phyloP scores from a whole-genome alignment of 1,284 basidiomycete genomes.

The Ganoderma boninense region DNA sequence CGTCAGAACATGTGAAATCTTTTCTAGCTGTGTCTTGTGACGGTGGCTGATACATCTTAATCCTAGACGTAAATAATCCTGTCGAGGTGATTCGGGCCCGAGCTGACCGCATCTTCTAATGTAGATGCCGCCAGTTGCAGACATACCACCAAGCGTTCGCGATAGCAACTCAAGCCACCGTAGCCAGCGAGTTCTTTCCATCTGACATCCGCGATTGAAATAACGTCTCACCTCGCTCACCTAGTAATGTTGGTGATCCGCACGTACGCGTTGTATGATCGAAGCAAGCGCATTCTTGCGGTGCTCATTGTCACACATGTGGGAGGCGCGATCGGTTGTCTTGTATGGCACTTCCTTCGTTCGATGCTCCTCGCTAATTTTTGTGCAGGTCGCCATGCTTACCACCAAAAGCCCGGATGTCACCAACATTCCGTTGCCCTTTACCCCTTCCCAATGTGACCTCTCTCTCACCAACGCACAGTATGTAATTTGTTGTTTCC shows the following conservation, averaged over 20 bases:
- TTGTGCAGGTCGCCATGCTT: constrained; percentile 17
- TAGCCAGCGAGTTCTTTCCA: constrained; percentile 15
- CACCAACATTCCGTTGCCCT: constrained; percentile 19
- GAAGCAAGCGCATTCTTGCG: constrained; percentile 27
- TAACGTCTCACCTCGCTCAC: not conserved
- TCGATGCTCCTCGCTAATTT: not conserved
- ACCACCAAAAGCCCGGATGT: constrained; percentile 20
- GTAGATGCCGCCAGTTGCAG: constrained; percentile 26
- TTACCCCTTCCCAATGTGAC: constrained; percentile 18
- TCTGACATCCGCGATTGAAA: not conserved
- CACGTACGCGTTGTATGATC: constrained; percentile 32
- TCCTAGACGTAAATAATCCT: not conserved
- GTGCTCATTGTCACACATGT: constrained; percentile 25
- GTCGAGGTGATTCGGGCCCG: not conserved
- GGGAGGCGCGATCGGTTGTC: constrained; percentile 21
- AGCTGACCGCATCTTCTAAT: not conserved
- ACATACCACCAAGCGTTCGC: constrained; percentile 29
- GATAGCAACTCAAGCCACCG: constrained; percentile 19
- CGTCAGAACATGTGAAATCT: constrained; percentile 19
- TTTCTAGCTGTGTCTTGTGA: not conserved
- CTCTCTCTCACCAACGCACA: constrained; percentile 24
- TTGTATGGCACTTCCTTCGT: constrained; percentile 13
- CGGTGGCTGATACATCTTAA: not conserved
- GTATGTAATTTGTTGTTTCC: constrained; percentile 1
- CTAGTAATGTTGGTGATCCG: constrained; percentile 29